Percentiles rank a stretch among this genome's conserved stretches.
phyloP scores from a whole-genome alignment of 2,329 filamentous ascomycete species.

The Exserohilum rostratum region DNA sequence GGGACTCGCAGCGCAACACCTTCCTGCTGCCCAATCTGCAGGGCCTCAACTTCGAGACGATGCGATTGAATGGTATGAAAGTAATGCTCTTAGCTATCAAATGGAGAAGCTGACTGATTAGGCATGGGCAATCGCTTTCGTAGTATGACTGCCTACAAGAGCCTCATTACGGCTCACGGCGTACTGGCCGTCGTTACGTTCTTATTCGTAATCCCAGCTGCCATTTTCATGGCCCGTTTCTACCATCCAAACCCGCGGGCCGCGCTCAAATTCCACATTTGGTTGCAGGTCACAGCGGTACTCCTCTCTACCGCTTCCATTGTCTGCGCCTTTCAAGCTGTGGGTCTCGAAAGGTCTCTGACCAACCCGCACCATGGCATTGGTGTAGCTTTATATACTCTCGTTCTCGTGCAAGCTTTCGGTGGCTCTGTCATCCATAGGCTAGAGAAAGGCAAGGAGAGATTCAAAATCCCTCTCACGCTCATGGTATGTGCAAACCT shows the following conservation, averaged over 20 bases:
- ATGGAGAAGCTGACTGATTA: conserved; percentile 43
- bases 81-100: not conserved
- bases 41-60: conserved; percentile 79
- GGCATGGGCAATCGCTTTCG: conserved; percentile 84
- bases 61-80: conserved; percentile 77
- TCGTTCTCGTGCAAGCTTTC: conserved; percentile 73
- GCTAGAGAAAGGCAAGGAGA: conserved; percentile 59
- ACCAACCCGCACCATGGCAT: conserved; percentile 87
- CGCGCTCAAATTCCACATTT: conserved; percentile 73
- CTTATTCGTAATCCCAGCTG: conserved; percentile 72
- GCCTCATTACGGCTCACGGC: conserved; percentile 72
- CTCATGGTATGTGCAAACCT: conserved; percentile 56
- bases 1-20: conserved; percentile 77
- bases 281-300: conserved; percentile 73
- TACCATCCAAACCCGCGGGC: conserved; percentile 66
- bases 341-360: conserved; percentile 72
- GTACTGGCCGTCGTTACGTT: conserved; percentile 76
- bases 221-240: conserved; percentile 77
- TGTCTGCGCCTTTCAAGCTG: conserved; percentile 77
- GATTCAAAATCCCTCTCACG: conserved; percentile 62
- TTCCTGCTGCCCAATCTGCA: conserved; percentile 80
- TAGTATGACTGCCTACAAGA: conserved; percentile 71
- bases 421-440: conserved; percentile 70
- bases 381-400: conserved; percentile 76
- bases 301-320: conserved; percentile 73